These are phyloP conservation scores for Podospora australis DNA, from an alignment of 495 filamentous ascomycete species.

Conservation along the genomic window DNA sequence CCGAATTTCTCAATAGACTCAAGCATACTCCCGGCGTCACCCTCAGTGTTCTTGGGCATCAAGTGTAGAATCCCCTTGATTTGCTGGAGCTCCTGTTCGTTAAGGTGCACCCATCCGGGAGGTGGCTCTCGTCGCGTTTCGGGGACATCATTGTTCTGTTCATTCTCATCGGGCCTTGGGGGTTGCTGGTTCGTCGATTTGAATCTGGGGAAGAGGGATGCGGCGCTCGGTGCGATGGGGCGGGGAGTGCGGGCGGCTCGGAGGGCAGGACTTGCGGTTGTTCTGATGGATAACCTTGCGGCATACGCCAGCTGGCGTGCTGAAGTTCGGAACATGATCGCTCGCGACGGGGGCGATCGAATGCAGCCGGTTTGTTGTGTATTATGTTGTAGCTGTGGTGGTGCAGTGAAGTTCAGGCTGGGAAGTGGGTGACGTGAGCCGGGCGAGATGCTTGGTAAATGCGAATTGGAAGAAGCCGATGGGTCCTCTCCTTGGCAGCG, in stretches of 20 bases:
- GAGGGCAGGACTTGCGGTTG: conserved; percentile 15
- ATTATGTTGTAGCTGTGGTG: too few species aligned
- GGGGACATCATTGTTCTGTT: neutral
- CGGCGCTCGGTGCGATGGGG: conserved; percentile 2
- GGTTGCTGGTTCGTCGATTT: conserved; percentile 16
- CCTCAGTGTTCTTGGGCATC: neutral
- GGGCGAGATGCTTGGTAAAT: too few species aligned
- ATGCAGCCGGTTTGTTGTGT: too few species aligned
- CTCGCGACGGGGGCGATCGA: too few species aligned
- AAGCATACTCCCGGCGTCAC: neutral
- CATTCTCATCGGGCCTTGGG: neutral
- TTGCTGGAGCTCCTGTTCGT: conserved; percentile 21
- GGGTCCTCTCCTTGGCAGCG: too few species aligned
- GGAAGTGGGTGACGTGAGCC: too few species aligned
- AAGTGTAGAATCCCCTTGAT: conserved; percentile 1
- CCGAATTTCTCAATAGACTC: conserved; percentile 18
- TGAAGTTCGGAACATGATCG: conserved; percentile 26
- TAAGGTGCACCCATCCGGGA: conserved; percentile 32
- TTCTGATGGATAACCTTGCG: conserved; percentile 18
- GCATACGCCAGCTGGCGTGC: conserved; percentile 24
- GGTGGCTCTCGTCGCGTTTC: conserved; percentile 11
- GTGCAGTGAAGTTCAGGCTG: too few species aligned
- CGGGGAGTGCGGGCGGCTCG: conserved; percentile 12
- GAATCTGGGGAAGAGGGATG: conserved; percentile 12
- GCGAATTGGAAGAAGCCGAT: too few species aligned